Evolutionary conservation across 495 filamentous ascomycete species (phyloP), one percentile per base, ranked within the genome.

Genomic region (Cercophora sp.): DNA sequence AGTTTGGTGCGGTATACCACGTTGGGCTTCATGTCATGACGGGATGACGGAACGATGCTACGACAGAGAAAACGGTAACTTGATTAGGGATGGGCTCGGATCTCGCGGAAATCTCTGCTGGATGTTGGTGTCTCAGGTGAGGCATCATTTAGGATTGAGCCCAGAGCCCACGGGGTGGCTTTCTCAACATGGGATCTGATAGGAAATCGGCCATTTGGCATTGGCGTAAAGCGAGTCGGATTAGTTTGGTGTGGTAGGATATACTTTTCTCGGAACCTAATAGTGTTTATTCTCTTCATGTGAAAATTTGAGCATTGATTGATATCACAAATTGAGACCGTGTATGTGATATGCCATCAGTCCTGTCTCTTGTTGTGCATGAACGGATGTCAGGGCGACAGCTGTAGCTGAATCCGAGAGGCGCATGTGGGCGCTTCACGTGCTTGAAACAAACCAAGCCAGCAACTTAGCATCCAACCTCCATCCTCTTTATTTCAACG

Each of bases 1-100:
- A 52, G 51, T 57, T 61, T 22, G 51, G 55, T 35, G 58, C 40
- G 13, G 26, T 36, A 35, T 36, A 37, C n/a, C 51, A 42, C 9
- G 16, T 15, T 57, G 23, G 42, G 35, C 31, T 48, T 46, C 31
- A 32, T 45, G 44, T 52, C 49, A 43, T 39, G 51, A 44, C 34
- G 52, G 52, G 37, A 61, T 49, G 61, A 64, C 57, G 51, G 55
- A 53, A 64, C 34, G 60, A 63, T 54, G 42, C 45, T 43, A 60
- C 23, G 56, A 59, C 19, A 29, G 62, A 42, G 19, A 50, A 44
- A 47, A 36, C 27, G 55, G 57, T 32, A 46, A 32, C 44, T 44
- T 37, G 24, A 41, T 29, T 31, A 46, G 24, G 41, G 51, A 27
- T 27, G n/a, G n/a, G n/a, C n/a, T n/a, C n/a, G n/a, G n/a, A n/a